A percentile compares a stretch with the other conserved stretches of the same genome.
Evolutionary conservation across 176 grass and related monocot genomes (phyloP).

Genomic region (Cenchrus purpureus): DNA sequence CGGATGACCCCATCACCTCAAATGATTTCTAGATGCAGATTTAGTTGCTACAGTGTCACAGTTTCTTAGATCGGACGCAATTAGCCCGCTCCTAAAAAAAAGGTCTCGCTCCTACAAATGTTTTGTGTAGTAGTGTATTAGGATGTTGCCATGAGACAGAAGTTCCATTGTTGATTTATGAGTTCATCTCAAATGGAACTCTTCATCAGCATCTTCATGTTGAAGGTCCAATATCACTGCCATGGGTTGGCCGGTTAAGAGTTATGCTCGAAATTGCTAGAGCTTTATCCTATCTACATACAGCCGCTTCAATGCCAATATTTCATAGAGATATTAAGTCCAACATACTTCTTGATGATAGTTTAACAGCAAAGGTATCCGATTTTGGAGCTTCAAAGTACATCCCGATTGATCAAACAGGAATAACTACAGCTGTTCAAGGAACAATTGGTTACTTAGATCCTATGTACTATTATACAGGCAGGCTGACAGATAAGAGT

Average conservation of each 20-base stretch:
- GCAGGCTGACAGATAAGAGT: neutral
- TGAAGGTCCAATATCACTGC: slow-evolving; percentile 15
- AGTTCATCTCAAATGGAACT: slow-evolving; percentile 68
- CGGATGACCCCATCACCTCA: no score
- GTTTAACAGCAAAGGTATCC: slow-evolving; percentile 52
- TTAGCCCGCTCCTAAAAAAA: no score
- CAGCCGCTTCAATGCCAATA: slow-evolving; percentile 39
- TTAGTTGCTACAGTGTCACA: no score
- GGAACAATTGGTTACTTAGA: slow-evolving; percentile 65
- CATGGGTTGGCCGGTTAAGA: slow-evolving; percentile 45
- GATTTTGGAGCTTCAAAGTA: slow-evolving; percentile 67
- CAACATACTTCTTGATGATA: slow-evolving; percentile 64
- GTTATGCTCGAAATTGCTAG: slow-evolving; percentile 49
- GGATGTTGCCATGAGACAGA: slow-evolving; percentile 67
- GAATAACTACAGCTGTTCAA: slow-evolving; percentile 46
- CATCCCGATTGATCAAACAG: slow-evolving; percentile 47
- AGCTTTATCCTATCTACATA: slow-evolving; percentile 60
- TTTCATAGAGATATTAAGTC: slow-evolving; percentile 69
- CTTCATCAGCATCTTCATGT: slow-evolving; percentile 45
- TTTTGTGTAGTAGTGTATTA: neutral
- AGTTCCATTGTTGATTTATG: slow-evolving; percentile 56
- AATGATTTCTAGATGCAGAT: no score
- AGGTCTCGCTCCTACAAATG: no score
- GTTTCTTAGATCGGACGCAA: no score
- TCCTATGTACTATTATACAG: slow-evolving; percentile 52